A percentile compares a stretch with the other conserved stretches of the same genome.
phyloP scores from a whole-genome alignment of 495 filamentous ascomycete genomes.

The Pyrenopolyporus hunteri region DNA sequence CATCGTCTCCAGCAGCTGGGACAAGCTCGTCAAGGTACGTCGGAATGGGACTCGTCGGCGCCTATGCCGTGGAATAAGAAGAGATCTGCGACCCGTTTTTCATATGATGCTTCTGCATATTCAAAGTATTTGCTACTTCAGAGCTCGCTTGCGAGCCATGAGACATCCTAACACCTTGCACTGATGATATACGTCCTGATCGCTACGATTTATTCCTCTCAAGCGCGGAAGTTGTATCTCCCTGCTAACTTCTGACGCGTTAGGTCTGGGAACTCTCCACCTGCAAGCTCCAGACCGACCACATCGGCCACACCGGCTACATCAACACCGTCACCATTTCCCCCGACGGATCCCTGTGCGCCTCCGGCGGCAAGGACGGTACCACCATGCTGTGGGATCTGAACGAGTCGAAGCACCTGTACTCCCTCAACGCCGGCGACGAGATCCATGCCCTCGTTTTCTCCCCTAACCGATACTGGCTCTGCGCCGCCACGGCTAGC shows the following conservation, averaged over 20 bases:
- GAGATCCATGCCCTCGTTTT: slow-evolving; percentile 99
- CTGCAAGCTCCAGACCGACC: slow-evolving; percentile 99
- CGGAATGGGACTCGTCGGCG: not conserved
- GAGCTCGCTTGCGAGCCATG: slow-evolving; percentile 87
- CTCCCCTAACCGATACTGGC: slow-evolving; percentile 99
- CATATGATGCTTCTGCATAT: slow-evolving; percentile 87
- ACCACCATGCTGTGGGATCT: slow-evolving; percentile 99
- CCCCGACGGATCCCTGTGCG: slow-evolving; percentile 98
- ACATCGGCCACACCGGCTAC: slow-evolving; percentile 99
- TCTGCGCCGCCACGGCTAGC: slow-evolving; percentile 94
- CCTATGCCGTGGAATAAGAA: not conserved
- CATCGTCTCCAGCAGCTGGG: slow-evolving; percentile 98
- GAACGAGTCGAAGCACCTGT: slow-evolving; percentile 99
- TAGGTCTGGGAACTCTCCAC: slow-evolving; percentile 99
- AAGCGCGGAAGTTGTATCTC: slow-evolving; percentile 6
- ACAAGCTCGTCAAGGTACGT: slow-evolving; percentile 99
- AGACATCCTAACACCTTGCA: slow-evolving; percentile 93
- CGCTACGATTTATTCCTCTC: slow-evolving; percentile 28
- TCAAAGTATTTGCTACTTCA: slow-evolving; percentile 99
- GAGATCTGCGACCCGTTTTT: slow-evolving; percentile 11
- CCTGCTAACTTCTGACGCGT: slow-evolving; percentile 17
- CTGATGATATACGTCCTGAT: slow-evolving; percentile 71
- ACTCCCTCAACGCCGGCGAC: slow-evolving; percentile 98
- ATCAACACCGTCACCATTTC: slow-evolving; percentile 99
- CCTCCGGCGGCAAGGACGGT: slow-evolving; percentile 98